Evolutionary conservation across 192 early-diverging fungal genomes (phyloP), one percentile per base, ranked within the genome.

Genomic region (Backusella tarrabulga): DNA sequence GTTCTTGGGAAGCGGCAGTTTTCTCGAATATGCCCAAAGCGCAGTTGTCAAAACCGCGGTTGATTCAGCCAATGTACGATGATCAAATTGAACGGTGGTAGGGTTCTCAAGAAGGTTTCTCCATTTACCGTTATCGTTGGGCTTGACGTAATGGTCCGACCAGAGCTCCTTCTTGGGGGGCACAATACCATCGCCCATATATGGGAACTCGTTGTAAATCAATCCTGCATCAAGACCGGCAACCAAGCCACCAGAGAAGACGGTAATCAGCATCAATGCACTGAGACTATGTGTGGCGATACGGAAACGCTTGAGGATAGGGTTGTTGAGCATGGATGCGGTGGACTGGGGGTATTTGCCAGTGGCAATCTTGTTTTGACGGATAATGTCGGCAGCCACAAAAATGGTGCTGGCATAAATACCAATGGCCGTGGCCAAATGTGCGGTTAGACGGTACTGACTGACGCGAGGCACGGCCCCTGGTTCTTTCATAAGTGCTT

Each of bases 161-260:
- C 80, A 87, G 15, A 95, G 87, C 71, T 95, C 92, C 4, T 82
- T 79, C 32, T 81, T 85, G 15, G 92, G 92, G 40, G 96, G 97
- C 19, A 96, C 83, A n/a, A 96, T 75, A 9, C 91, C 88, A 35
- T 87, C 85, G 67, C 96, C 98, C 98, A 99, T 99, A 67, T 87
- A 86, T 2, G 98, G 98, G 81, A 95, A 99, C 87, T 97, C 96
- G 85, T 99, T 97, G 87, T 98, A 99, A 67, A 98, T 89, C 34
- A 99, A 85, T 9, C 98, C 97, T 40, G 97, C 97, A 80, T 99
- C 97, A 32, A 99, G 86, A 19, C 97, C 97, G 52, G 97, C 97
- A 9, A 99, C 97, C 82, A 97, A 92, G 29, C 93, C 97, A 69
- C 97, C 96, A 4, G 95, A 95, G 72, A 99, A 83, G 21, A 93